A percentile compares a stretch with the other conserved stretches of the same genome.
Evolutionary conservation across 1,284 basidiomycete species (phyloP).

Genomic region (Athelia sp.): DNA sequence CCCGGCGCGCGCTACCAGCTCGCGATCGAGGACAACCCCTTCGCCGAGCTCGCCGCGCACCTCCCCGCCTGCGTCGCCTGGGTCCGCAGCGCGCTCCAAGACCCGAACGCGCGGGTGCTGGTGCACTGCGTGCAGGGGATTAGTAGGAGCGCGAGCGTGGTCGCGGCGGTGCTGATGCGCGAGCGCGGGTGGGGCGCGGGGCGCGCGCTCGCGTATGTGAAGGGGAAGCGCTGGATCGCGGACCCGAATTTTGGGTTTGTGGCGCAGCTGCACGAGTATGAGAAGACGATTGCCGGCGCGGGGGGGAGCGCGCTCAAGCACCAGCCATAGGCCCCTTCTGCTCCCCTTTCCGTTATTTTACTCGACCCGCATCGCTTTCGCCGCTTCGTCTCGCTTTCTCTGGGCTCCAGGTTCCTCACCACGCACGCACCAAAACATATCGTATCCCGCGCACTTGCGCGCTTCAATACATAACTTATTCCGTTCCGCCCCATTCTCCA

Average conservation of each 20-base stretch:
- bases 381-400: no score
- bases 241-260: slow-evolving; percentile 72
- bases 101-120: slow-evolving; percentile 58
- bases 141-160: slow-evolving; percentile 72
- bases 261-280: slow-evolving; percentile 64
- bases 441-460: no score
- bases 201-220: slow-evolving; percentile 56
- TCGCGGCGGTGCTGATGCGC: slow-evolving; percentile 75
- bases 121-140: slow-evolving; percentile 84
- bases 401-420: no score
- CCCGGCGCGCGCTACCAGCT: slow-evolving; percentile 40
- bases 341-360: no score
- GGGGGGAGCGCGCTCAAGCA: no score
- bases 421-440: no score
- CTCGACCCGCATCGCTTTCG: no score
- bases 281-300: neutral
- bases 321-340: no score
- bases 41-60: slow-evolving; percentile 64
- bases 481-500: no score
- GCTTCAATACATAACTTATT: no score
- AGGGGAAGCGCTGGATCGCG: slow-evolving; percentile 48
- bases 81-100: slow-evolving; percentile 48
- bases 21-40: slow-evolving; percentile 62
- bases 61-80: slow-evolving; percentile 57
- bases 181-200: slow-evolving; percentile 49